These are phyloP conservation scores for Hypomyces perniciosus DNA, from an alignment of 2,329 filamentous ascomycete genomes.

Conservation along the genomic window DNA sequence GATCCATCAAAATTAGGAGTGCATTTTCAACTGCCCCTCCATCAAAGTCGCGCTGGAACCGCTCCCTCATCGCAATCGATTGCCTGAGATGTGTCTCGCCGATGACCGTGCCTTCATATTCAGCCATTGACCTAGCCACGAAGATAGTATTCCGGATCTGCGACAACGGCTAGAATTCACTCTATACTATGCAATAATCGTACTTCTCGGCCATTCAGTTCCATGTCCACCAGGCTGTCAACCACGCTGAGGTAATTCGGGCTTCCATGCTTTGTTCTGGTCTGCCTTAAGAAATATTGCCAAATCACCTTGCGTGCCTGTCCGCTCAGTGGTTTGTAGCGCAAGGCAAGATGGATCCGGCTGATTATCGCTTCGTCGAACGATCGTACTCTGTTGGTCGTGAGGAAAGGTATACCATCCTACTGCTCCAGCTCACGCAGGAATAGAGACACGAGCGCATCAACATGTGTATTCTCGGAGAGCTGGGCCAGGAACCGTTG, in stretches of 20 bases:
- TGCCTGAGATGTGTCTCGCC: not conserved
- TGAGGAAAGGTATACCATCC: slow-evolving; percentile 16
- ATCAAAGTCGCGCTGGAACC: not conserved
- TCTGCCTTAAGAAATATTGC: slow-evolving; percentile 14
- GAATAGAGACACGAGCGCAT: slow-evolving; percentile 15
- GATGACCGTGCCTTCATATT: not conserved
- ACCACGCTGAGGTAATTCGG: not conserved
- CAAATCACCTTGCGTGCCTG: slow-evolving; percentile 13
- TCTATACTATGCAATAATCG: not conserved
- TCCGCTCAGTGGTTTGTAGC: slow-evolving; percentile 10
- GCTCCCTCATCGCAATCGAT: not conserved
- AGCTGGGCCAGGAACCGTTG: slow-evolving; percentile 9
- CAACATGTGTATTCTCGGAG: slow-evolving; percentile 10
- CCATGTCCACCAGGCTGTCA: not conserved
- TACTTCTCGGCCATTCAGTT: not conserved
- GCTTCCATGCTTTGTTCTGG: slow-evolving; percentile 6
- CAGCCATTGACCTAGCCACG: not conserved
- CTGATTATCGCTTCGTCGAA: slow-evolving; percentile 16
- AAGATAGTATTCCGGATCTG: not conserved
- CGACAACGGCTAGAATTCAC: not conserved
- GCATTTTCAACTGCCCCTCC: not conserved
- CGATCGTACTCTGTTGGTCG: slow-evolving; percentile 12
- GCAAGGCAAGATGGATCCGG: slow-evolving; percentile 13
- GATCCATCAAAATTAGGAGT: no score
- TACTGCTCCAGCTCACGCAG: slow-evolving; percentile 14